Evolutionary conservation across 352 stramenopile genomes (phyloP).

Genomic region (Phytophthora pluvialis): DNA sequence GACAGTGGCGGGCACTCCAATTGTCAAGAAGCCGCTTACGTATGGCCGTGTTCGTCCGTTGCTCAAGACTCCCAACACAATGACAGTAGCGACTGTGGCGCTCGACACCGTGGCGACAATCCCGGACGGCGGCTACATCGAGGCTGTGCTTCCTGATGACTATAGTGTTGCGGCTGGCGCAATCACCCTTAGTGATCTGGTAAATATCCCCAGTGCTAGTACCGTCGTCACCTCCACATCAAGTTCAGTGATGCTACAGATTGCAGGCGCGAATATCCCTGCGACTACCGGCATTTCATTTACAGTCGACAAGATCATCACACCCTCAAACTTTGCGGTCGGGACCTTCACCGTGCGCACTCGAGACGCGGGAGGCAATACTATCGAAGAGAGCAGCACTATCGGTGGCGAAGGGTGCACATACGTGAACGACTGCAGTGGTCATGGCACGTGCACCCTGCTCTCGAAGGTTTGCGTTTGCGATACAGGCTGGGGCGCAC

Average conservation of each 20-base stretch:
- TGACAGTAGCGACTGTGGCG: slow-evolving; percentile 46
- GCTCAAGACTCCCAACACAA: slow-evolving; percentile 41
- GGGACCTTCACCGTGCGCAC: slow-evolving; percentile 67
- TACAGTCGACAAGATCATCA: slow-evolving; percentile 57
- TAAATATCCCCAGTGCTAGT: slow-evolving; percentile 46
- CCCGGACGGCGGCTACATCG: slow-evolving; percentile 47
- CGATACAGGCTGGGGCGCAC: slow-evolving; percentile 59
- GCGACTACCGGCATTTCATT: slow-evolving; percentile 40
- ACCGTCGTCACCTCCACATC: slow-evolving; percentile 35
- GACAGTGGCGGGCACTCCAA: slow-evolving; percentile 53
- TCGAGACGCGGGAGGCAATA: slow-evolving; percentile 41
- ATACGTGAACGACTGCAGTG: slow-evolving; percentile 85
- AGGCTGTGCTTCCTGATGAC: slow-evolving; percentile 55
- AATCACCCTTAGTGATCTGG: slow-evolving; percentile 33
- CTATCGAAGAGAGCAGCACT: slow-evolving; percentile 60
- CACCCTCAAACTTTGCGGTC: slow-evolving; percentile 43
- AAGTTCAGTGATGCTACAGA: slow-evolving; percentile 39
- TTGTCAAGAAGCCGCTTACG: slow-evolving; percentile 67
- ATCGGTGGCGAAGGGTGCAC: slow-evolving; percentile 67
- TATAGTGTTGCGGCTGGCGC: slow-evolving; percentile 40
- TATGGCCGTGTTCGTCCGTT: slow-evolving; percentile 59
- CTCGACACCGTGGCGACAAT: slow-evolving; percentile 50
- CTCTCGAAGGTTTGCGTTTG: slow-evolving; percentile 72
- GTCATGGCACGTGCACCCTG: slow-evolving; percentile 78
- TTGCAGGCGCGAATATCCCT: slow-evolving; percentile 41